Conservation (phyloP, 208 protist species). For the Trypanosoma avium region DNA sequence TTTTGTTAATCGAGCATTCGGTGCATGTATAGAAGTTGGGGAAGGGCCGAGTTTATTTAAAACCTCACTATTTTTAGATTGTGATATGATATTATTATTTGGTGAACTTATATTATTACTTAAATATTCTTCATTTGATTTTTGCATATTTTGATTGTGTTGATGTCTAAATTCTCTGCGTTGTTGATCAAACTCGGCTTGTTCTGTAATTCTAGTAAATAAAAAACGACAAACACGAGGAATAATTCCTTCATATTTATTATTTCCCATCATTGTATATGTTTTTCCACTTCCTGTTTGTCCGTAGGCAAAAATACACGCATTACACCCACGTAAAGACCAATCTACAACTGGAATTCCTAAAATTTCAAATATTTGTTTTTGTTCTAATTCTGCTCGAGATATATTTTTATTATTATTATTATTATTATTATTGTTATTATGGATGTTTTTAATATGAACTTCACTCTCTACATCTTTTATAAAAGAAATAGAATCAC, state of each 20-base stretch:
- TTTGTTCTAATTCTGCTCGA: constrained; percentile 65
- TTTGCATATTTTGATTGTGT: too few species aligned
- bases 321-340: constrained; percentile 66
- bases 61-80: background rate
- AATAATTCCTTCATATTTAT: constrained; percentile 70
- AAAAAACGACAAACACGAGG: constrained; percentile 64
- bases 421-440: too few species aligned
- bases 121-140: background rate
- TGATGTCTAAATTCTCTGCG: too few species aligned
- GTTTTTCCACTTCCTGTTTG: constrained; percentile 93
- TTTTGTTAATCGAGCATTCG: constrained; percentile 7
- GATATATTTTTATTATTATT: too few species aligned
- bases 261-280: constrained; percentile 90
- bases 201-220: constrained; percentile 36
- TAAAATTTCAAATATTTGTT: constrained; percentile 42
- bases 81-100: background rate
- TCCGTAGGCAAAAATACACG: constrained; percentile 90
- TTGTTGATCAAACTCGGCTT: background rate
- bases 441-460: constrained; percentile 20
- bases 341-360: constrained; percentile 47
- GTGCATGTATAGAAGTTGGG: background rate
- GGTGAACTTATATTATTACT: background rate
- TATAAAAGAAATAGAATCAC: too few species aligned
- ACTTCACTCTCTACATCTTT: too few species aligned
- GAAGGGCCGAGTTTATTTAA: background rate